A percentile compares a stretch with the other conserved stretches of the same genome.
Conservation (phyloP, 169 alveolate species). For the Cryptosporidium meleagridis region DNA sequence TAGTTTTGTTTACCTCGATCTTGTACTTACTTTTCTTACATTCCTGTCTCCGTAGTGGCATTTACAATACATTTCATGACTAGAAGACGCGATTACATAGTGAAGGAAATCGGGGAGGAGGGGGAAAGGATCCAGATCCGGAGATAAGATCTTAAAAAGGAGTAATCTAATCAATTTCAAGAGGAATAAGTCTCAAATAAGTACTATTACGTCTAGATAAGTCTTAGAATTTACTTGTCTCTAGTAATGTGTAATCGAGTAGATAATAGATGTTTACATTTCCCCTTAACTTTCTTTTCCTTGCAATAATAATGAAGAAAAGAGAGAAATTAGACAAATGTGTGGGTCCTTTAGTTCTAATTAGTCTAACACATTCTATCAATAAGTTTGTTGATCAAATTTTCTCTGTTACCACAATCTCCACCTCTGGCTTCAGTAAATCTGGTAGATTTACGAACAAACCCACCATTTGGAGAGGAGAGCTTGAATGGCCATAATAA, state of each 20-base stretch:
- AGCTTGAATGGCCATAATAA: constrained; percentile 99
- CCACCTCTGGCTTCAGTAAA: constrained; percentile 97
- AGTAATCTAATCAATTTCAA: background rate
- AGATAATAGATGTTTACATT: background rate
- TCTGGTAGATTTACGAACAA: constrained; percentile 96
- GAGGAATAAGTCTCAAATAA: background rate
- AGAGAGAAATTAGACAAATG: background rate
- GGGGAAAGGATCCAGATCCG: background rate
- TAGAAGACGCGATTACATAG: no score
- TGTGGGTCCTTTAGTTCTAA: constrained; percentile 1
- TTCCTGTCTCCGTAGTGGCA: no score
- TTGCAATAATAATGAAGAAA: background rate
- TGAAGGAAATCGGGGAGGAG: no score
- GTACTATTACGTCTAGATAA: constrained; percentile 3
- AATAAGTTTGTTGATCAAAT: constrained; percentile 80
- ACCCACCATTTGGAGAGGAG: constrained; percentile 97
- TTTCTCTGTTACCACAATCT: constrained; percentile 93
- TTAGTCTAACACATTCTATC: constrained; percentile 63
- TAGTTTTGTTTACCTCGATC: no score
- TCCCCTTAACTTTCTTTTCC: background rate
- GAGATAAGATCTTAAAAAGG: background rate
- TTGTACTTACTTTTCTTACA: no score
- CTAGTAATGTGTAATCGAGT: background rate
- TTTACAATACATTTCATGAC: no score
- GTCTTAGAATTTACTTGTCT: background rate